phyloP scores from a whole-genome alignment of 2,329 filamentous ascomycete species.

The Geosmithia morbida region DNA sequence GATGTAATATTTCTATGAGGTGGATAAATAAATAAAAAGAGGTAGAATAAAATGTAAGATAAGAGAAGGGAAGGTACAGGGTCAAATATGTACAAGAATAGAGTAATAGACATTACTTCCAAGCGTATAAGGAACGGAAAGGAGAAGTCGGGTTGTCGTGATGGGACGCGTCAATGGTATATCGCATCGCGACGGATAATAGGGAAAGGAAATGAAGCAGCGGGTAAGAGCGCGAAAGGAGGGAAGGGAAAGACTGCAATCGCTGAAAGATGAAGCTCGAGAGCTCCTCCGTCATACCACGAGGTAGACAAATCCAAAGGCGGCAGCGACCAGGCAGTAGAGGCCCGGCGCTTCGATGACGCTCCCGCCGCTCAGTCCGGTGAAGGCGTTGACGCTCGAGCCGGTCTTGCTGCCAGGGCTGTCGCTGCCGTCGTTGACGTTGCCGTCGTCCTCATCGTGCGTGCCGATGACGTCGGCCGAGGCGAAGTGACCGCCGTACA shows the following conservation, averaged over 20 bases:
- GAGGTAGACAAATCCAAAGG: constrained; percentile 4
- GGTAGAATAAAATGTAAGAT: neutral
- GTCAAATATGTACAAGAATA: neutral
- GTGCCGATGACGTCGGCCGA: constrained; percentile 7
- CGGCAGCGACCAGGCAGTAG: constrained; percentile 2
- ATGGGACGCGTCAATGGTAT: neutral
- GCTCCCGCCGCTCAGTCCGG: constrained; percentile 1
- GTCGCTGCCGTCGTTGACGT: constrained; percentile 1
- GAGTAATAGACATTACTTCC: neutral
- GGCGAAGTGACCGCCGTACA: constrained; percentile 15
- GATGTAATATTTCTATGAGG: neutral
- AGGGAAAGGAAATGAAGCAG: neutral
- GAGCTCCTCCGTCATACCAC: neutral
- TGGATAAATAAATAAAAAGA: neutral
- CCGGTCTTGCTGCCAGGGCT: constrained; percentile 1
- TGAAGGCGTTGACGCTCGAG: neutral
- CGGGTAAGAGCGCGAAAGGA: neutral
- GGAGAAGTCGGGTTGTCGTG: neutral
- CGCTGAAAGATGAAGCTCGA: neutral
- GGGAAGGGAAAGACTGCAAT: neutral
- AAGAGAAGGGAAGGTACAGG: neutral
- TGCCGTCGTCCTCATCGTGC: constrained; percentile 4
- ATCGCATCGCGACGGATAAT: neutral
- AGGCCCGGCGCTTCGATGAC: constrained; percentile 3
- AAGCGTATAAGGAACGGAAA: neutral